Base-by-base conservation (phyloP, 306 rosid genomes). In the Fragaria iinumae region DNA sequence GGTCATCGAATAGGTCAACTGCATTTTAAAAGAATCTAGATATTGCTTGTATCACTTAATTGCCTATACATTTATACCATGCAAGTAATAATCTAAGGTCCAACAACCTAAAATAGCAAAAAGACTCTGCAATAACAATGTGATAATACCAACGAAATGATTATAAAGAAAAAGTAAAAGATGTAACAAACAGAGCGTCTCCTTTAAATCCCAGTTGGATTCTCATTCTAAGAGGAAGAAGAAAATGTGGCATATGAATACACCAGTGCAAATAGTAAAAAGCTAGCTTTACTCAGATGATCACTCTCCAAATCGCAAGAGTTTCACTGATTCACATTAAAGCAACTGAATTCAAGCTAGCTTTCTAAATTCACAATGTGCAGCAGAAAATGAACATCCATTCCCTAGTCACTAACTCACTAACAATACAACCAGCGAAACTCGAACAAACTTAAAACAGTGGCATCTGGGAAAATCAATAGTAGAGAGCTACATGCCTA, bases 401-500 rank as follows among this genome's bases (percentile, higher is more conserved):
- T 34, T 67, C 18, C 9, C 38, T 60, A 5, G 3, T 4, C 36
- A 66, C 64, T 21, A n/a, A 79, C 6, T 49, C 8, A 71, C 21
- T 14, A 1, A 27, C 48, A 56, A 45, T 18, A 39, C 44, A 57
- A 23, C 8, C 44, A 53, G 32, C 38, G 21, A 78, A 69, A 41
- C 52, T 72, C 7, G 17, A 20, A 27, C 18, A 60, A 27, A 39
- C 44, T 39, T 39, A 39, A 39, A 39, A 27, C 6, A 23, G 13
- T 11, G 21, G 17, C 43, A 32, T 55, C 34, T 69, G 47, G 67
- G 6, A 36, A 32, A 38, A 72, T 23, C 56, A 53, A 18, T 50
- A 57, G 4, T 9, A 20, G 76, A 69, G 47, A 43, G 45, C 45
- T 34, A 17, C 43, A 70, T 57, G 49, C 74, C 23, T 70, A 77